Evolutionary conservation across 1,284 basidiomycete genomes (phyloP), one percentile per base, ranked within the genome.

Genomic region (Ceratobasidium theobromae): DNA sequence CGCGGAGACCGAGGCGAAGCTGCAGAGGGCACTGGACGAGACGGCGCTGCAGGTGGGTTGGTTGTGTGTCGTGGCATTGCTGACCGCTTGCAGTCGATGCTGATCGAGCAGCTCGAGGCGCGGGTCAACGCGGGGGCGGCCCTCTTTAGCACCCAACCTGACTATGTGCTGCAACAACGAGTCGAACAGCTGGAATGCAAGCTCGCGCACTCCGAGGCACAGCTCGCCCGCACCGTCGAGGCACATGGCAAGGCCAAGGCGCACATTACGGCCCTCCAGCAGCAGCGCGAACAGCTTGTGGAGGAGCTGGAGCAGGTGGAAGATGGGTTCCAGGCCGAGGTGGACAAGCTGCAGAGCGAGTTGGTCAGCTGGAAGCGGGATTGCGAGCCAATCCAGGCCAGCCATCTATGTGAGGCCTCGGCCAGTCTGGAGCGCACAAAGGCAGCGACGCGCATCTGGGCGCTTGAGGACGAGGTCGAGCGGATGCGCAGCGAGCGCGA

Each of bases 401-500:
- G n/a, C n/a, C n/a, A n/a, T n/a, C n/a, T n/a, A 18, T 53, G 48
- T 35, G 46, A 23, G 12, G 27, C 58, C 23, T 27, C 33, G 12
- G 14, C 48, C 35, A 52, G 48, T 8, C 60, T 64, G 5, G 60
- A 64, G 38, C 60, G 60, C 27, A 49, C 60, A 27, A 64, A 64
- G 33, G 49, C 60, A 6, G 49, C 60, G 8, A 64, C 60, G 14
- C 60, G 60, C 1, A 64, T 64, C 12, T 64, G 60, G 60, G 60
- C 60, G 14, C 49, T 64, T 25, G 49, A 64, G 32, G 60, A 64
- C 49, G 60, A 64, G 27, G 60, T 64, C n/a, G 60, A 64, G n/a
- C 60, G 60, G 4, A 38, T 64, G 14, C 60, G 60, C 1, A 38
- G 28, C 35, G 60, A 64, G 28, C 60, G 60, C 14, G 60, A 64